Base-by-base conservation (phyloP, 2,329 filamentous ascomycete genomes). In the Huntiella omanensis region DNA sequence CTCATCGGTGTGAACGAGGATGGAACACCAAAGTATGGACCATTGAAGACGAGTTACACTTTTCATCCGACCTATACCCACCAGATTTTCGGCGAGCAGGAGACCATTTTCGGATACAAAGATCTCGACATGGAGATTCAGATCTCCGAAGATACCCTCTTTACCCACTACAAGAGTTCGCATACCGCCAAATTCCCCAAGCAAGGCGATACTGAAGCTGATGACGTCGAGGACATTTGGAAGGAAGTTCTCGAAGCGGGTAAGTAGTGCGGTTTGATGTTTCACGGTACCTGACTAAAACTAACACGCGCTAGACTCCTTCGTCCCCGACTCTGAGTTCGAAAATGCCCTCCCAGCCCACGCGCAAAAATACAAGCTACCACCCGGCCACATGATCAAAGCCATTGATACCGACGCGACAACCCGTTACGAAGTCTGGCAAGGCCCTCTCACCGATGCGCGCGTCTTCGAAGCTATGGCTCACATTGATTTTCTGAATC, bases 41-140 rank as follows among this genome's bases (percentile, higher is more conserved):
- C 19, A 33, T 33, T 72, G 54, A 40, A 47, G 72, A 70, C 32
- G 19, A 64, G 80, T 54, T 70, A 73, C 19, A 71, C 73, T 22
- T 96, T 98, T 61, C 71, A 83, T 50, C 92, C 91, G 0, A 73
- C 75, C 57, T 92, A 87, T 60, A 95, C 88, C 13, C 94, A 96
- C 61, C 68, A 84, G 1, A 81, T 98, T 52, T 95, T 96, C 54
- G 85, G 85, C 56, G 81, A 96, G n/a, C 80, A 91, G 6, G 86
- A 98, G 61, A 73, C 71, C 28, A 88, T 96, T 52, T 87, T 93
- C 55, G 88, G 88, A 34, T 94, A 95, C 67, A 79, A 85, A 58
- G 76, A 77, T 46, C 70, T 94, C 47, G 75, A 76, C 52, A 79
- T 96, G 57, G 73, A 75, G 52, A 64, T 96, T 47, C 75, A 75